A percentile compares a stretch with the other conserved stretches of the same genome.
Conservation (phyloP, 2,329 filamentous ascomycete genomes). For the Exutisphaerella laricina region DNA sequence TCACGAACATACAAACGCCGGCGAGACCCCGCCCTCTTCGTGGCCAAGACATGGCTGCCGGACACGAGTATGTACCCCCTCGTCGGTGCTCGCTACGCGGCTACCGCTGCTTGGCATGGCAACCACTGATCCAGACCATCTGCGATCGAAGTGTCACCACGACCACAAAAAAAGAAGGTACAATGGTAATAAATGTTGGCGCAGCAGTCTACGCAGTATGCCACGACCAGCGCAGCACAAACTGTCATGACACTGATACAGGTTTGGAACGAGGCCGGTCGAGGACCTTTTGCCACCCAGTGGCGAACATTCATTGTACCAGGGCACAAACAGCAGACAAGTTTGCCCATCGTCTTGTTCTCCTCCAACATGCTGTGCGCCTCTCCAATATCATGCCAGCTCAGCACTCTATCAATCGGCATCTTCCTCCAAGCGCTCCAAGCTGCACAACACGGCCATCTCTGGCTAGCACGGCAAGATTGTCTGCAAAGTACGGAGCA, state of each 20-base stretch:
- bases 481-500: slow-evolving; percentile 14
- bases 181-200: too few species aligned
- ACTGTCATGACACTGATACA: too few species aligned
- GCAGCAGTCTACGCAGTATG: too few species aligned
- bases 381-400: slow-evolving; percentile 13
- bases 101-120: background rate
- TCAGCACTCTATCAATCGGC: slow-evolving; percentile 11
- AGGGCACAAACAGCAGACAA: slow-evolving; percentile 17
- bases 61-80: background rate
- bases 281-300: too few species aligned
- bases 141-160: background rate
- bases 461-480: slow-evolving; percentile 12
- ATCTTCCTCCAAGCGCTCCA: slow-evolving; percentile 12
- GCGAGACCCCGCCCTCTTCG: background rate
- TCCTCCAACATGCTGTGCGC: slow-evolving; percentile 15
- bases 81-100: too few species aligned
- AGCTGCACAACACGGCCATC: slow-evolving; percentile 15
- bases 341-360: slow-evolving; percentile 15
- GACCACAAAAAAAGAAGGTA: too few species aligned
- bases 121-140: background rate
- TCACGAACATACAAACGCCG: background rate
- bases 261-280: too few species aligned
- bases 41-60: background rate
- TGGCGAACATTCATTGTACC: slow-evolving; percentile 13
- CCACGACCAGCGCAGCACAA: too few species aligned